Conservation (phyloP, 2,329 filamentous ascomycete species). For the Arthrobotrys megalospora region DNA sequence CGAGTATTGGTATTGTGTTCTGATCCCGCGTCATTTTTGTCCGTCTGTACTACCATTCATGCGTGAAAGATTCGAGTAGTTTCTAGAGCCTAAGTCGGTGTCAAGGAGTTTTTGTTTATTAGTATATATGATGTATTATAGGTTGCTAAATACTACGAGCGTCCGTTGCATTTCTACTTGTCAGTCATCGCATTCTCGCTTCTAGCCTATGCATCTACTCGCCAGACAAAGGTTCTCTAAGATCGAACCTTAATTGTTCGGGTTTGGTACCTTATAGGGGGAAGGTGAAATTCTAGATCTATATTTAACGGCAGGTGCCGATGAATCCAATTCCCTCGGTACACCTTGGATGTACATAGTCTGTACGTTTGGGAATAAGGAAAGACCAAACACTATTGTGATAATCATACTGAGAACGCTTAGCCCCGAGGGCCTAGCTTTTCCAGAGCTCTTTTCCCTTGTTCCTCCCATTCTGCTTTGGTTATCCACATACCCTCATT, state of each 20-base stretch:
- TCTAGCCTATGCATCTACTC: too few species aligned
- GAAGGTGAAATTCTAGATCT: conserved; percentile 9
- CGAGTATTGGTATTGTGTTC: background rate
- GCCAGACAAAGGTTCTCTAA: too few species aligned
- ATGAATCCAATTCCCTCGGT: background rate
- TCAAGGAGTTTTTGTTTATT: conserved; percentile 4
- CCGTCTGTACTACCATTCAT: background rate
- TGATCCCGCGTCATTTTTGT: background rate
- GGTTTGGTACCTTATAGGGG: background rate
- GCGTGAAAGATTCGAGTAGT: background rate
- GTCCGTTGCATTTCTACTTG: background rate
- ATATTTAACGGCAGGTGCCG: background rate
- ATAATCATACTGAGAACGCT: background rate
- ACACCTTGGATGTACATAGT: background rate
- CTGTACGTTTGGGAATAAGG: background rate
- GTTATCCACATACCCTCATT: conserved; percentile 99
- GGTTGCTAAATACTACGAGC: background rate
- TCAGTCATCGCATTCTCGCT: too few species aligned
- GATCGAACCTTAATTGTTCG: too few species aligned
- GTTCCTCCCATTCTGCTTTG: conserved; percentile 96
- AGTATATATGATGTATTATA: conserved; percentile 17
- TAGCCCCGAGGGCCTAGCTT: conserved; percentile 85
- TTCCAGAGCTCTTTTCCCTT: conserved; percentile 85
- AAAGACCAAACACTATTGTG: background rate
- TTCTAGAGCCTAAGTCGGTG: conserved; percentile 11